These are phyloP conservation scores for Ilyonectria robusta DNA, from an alignment of 2,329 filamentous ascomycete species.

Conservation along the genomic window DNA sequence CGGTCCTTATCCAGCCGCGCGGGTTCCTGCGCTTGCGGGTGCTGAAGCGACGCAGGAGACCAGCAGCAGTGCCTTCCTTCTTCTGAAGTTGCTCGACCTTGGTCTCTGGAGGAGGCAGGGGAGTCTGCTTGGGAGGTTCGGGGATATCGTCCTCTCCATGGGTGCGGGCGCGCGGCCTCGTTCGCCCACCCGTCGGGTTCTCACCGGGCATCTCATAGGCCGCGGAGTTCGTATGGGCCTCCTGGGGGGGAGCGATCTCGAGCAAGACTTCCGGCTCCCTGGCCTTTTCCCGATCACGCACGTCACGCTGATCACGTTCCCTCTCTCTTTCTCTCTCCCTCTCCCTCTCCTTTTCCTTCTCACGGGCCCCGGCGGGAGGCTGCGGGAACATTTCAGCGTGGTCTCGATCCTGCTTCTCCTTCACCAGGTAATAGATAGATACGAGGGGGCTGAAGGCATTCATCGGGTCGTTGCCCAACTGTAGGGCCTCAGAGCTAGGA, in stretches of 20 bases:
- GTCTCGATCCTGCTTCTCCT: slow-evolving; percentile 92
- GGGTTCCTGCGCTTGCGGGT: slow-evolving; percentile 79
- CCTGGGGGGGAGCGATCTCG: slow-evolving; percentile 82
- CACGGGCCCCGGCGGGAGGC: slow-evolving; percentile 59
- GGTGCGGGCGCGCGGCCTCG: slow-evolving; percentile 88
- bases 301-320: slow-evolving; percentile 41
- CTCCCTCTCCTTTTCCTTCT: slow-evolving; percentile 50
- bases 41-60: slow-evolving; percentile 90
- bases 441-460: slow-evolving; percentile 95
- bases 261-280: slow-evolving; percentile 69
- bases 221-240: slow-evolving; percentile 88
- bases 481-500: slow-evolving; percentile 89
- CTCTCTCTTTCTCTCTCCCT: slow-evolving; percentile 41
- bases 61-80: slow-evolving; percentile 89
- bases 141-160: slow-evolving; percentile 94
- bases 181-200: slow-evolving; percentile 85
- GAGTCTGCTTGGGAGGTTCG: slow-evolving; percentile 62
- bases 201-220: slow-evolving; percentile 91
- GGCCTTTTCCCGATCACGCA: slow-evolving; percentile 48
- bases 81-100: slow-evolving; percentile 74
- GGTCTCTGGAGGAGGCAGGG: slow-evolving; percentile 63
- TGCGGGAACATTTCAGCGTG: slow-evolving; percentile 58
- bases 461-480: slow-evolving; percentile 86
- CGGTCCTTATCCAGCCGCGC: slow-evolving; percentile 74
- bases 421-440: slow-evolving; percentile 96